Conservation (phyloP, 2,329 filamentous ascomycete species). For the Xylariaceae sp. region DNA sequence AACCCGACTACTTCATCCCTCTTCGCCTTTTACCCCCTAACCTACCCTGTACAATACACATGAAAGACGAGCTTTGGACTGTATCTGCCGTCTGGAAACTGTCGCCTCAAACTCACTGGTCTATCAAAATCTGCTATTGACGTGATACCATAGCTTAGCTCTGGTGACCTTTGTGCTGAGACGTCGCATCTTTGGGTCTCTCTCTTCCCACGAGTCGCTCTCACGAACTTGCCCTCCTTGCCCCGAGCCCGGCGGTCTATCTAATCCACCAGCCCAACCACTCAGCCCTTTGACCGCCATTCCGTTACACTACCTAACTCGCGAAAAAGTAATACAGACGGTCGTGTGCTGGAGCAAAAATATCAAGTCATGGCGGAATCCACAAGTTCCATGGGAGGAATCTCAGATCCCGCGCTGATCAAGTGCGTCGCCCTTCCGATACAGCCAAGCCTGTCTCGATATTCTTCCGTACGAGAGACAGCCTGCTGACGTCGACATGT, state of each 20-base stretch:
- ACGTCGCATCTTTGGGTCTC: too few relatives aligned
- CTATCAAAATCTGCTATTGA: too few relatives aligned
- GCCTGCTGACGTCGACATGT: conserved; percentile 27
- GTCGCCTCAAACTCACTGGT: conserved; percentile 1
- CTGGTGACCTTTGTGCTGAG: too few relatives aligned
- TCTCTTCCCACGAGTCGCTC: too few relatives aligned
- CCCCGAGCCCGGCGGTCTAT: too few relatives aligned
- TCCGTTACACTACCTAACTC: too few relatives aligned
- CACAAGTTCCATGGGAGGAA: conserved; percentile 48
- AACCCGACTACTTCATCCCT: conserved; percentile 8
- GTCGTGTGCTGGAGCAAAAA: not conserved
- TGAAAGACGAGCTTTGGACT: conserved; percentile 11
- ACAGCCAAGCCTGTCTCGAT: conserved; percentile 11
- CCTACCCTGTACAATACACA: conserved; percentile 4
- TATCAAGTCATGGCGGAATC: conserved; percentile 25
- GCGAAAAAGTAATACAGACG: too few relatives aligned
- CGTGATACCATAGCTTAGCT: too few relatives aligned
- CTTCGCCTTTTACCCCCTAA: conserved; percentile 7
- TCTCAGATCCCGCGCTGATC: conserved; percentile 62
- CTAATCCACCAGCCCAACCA: too few relatives aligned
- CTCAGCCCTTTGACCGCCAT: too few relatives aligned
- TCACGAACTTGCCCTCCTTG: too few relatives aligned
- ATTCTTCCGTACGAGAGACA: not conserved
- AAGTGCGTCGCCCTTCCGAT: conserved; percentile 42
- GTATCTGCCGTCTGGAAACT: conserved; percentile 14